phyloP scores from a whole-genome alignment of 2,329 filamentous ascomycete species.

The Botrytis squamosa region DNA sequence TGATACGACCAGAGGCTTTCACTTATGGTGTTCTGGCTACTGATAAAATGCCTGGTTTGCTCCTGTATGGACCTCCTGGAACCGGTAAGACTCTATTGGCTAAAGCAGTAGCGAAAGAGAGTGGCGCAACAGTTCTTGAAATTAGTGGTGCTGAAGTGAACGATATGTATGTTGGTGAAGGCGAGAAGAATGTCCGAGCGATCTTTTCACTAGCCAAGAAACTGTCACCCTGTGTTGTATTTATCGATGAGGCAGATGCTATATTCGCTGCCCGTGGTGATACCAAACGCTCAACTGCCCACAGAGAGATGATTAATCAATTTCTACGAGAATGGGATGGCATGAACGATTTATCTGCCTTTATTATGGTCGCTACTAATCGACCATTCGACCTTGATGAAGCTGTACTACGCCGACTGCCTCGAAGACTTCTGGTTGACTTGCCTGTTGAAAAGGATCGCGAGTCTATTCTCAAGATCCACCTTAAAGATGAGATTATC shows the following conservation, averaged over 20 bases:
- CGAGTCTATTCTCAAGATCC: constrained; percentile 66
- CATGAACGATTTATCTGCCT: constrained; percentile 75
- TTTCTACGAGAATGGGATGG: constrained; percentile 97
- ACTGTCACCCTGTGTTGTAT: constrained; percentile 86
- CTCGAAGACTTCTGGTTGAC: constrained; percentile 71
- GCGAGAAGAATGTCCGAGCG: constrained; percentile 92
- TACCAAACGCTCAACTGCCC: constrained; percentile 38
- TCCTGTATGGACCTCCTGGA: constrained; percentile 85
- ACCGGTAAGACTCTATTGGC: constrained; percentile 71
- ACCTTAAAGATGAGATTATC: constrained; percentile 66
- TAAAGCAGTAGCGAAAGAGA: constrained; percentile 67
- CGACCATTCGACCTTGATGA: constrained; percentile 93
- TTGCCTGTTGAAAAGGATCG: constrained; percentile 66
- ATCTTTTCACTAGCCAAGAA: constrained; percentile 91
- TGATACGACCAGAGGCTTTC: constrained; percentile 91
- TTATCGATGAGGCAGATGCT: constrained; percentile 95
- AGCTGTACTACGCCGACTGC: constrained; percentile 74
- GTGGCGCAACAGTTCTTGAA: constrained; percentile 74
- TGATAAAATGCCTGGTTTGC: constrained; percentile 85
- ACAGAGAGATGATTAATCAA: constrained; percentile 92
- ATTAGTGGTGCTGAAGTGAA: constrained; percentile 89
- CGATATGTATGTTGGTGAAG: constrained; percentile 94
- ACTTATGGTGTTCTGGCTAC: constrained; percentile 88
- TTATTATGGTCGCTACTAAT: constrained; percentile 98
- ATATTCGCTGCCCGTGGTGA: constrained; percentile 74